Base-by-base conservation (phyloP, 2,329 filamentous ascomycete species). In the Tolypocladium inflatum region DNA sequence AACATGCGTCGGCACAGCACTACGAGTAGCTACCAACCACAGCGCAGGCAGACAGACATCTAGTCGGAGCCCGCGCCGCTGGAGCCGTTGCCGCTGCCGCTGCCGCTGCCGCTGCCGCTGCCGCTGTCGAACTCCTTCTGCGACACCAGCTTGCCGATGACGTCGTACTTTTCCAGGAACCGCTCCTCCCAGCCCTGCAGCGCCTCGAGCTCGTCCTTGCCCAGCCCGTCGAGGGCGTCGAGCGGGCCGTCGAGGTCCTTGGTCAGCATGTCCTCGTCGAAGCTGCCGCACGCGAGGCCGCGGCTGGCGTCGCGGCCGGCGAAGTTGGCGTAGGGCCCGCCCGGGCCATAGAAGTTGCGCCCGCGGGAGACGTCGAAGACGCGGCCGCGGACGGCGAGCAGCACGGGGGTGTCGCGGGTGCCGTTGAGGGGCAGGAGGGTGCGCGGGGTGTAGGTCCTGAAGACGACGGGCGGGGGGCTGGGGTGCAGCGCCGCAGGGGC, bases 251-350 rank as follows among this genome's bases (percentile, higher is more conserved):
- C 84, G 57, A 97, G 76, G 72, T 97, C 89, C 78, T 93, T 85
- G 21, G 94, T 97, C 75, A 97, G 76, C 91, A 97, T 96, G 8
- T 92, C 89, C 78, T 90, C 85, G 70, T 97, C 94, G 72, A 99
- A 97, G 76, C 90, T 96, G 59, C 92, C 90, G 72, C 84, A 90
- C 1, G 94, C 93, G 60, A 99, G 76, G 1, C 94, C 94, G 56
- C 93, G 82, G 63, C 84, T 91, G 23, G 94, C 94, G 74, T 99
- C 94, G 43, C 92, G 80, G 0, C 94, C 94, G 0, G 94, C 94
- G 70, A 99, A 99, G 77, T 97, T 97, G 72, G 87, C 87, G 73
- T 99, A 99, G 2, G 93, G 91, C 0, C 93, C 93, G 15, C 91
- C 92, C 23, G 94, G 94, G 4, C 94, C 94, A 76, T 99, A 99